Evolutionary conservation across 2,329 filamentous ascomycete genomes (phyloP), one percentile per base, ranked within the genome.

Genomic region (Proliferodiscus dingleyae): DNA sequence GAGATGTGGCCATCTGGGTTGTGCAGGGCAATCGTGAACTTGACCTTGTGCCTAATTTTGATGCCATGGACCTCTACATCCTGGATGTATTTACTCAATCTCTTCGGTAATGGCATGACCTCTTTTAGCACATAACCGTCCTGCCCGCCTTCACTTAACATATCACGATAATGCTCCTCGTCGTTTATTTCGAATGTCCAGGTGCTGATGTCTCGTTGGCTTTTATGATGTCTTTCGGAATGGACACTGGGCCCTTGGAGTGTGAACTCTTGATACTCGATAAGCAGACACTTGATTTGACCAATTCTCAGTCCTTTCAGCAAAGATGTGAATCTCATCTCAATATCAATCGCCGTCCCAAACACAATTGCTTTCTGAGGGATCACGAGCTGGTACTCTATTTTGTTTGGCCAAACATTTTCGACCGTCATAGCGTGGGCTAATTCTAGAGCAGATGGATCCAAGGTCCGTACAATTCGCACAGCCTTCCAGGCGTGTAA

Each of bases 321-420:
- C 2, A 97, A 72, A 0, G 91, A 90, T 1, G 89, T 87, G 52
- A 97, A 82, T 52, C 87, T 81, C 70, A 96, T 91, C 57, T 95
- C 83, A 49, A 95, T 76, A 1, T 83, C 81, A 39, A 97, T 82
- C 18, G 77, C 77, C n/a, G 88, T 94, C 40, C 93, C 93, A 59
- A 96, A 95, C 15, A 95, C 86, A 43, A 95, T 85, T 2, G 93
- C 93, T 70, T 96, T 96, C 61, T 89, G 90, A 0, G 93, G 91
- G 9, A 95, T 87, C 47, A 88, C 81, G 52, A 98, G 89, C 23
- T 89, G 91, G 69, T 98, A 98, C 64, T 95, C 88, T 58, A 97
- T 80, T 72, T 98, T 98, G 71, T 95, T 93, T 5, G 89, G 87
- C 93, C 93, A 98, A 53, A 95, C 86, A 62, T 96, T 96, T 67